phyloP scores from a whole-genome alignment of 495 filamentous ascomycete genomes.

The Alectoria sarmentosa region DNA sequence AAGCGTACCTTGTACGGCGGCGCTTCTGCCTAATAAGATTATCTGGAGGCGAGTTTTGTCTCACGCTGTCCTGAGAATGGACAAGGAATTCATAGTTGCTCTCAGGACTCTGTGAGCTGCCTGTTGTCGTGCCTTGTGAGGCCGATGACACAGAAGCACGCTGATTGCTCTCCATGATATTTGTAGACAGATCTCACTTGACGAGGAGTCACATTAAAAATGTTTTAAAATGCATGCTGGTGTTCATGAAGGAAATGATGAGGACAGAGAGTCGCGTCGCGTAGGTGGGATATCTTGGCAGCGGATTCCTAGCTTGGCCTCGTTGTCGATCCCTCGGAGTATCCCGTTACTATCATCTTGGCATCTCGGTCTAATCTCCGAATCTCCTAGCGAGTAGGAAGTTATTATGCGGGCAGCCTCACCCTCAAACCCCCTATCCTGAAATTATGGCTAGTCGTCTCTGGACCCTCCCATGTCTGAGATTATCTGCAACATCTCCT shows the following conservation, averaged over 20 bases:
- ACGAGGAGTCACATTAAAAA: not conserved
- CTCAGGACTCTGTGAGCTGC: slow-evolving; percentile 8
- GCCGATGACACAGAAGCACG: slow-evolving; percentile 5
- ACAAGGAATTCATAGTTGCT: slow-evolving; percentile 57
- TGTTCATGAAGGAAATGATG: slow-evolving; percentile 2
- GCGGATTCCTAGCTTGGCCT: slow-evolving; percentile 13
- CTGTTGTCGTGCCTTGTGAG: slow-evolving; percentile 6
- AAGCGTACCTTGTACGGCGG: slow-evolving; percentile 54
- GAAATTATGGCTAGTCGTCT: not conserved
- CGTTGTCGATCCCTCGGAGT: slow-evolving; percentile 9
- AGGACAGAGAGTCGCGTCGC: slow-evolving; percentile 13
- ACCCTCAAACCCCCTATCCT: not conserved
- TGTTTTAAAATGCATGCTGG: not conserved
- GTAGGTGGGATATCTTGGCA: slow-evolving; percentile 6
- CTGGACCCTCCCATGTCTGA: not conserved
- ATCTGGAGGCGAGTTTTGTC: slow-evolving; percentile 52
- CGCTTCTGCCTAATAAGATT: slow-evolving; percentile 61
- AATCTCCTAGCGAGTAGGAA: no score
- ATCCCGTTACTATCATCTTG: slow-evolving; percentile 9
- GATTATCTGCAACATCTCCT: not conserved
- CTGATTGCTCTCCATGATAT: slow-evolving; percentile 10
- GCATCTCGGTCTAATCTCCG: no score
- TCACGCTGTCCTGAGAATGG: slow-evolving; percentile 60
- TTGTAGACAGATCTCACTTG: not conserved
- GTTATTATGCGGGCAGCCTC: no score